phyloP scores from a whole-genome alignment of 1,139 yeast genomes.

The Lodderomyces oxycetoniae region DNA sequence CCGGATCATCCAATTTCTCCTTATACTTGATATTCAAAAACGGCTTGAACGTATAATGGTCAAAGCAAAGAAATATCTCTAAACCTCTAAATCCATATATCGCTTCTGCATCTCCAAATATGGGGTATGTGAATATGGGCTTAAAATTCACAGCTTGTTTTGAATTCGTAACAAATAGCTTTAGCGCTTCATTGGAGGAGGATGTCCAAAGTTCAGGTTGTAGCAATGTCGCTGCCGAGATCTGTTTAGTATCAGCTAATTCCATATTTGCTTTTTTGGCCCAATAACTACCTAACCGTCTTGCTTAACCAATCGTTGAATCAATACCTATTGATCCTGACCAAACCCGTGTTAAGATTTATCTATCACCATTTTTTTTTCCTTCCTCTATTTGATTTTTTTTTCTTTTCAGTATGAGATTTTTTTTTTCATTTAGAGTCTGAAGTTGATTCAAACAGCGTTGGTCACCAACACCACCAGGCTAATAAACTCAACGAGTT shows the following conservation, averaged over 20 bases:
- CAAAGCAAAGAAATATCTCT: slow-evolving; percentile 44
- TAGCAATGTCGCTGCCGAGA: slow-evolving; percentile 14
- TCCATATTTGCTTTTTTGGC: slow-evolving; percentile 4
- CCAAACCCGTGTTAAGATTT: too few relatives aligned
- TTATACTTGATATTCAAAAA: slow-evolving; percentile 53
- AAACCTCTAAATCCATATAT: slow-evolving; percentile 80
- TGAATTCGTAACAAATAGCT: slow-evolving; percentile 49
- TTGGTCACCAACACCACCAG: too few relatives aligned
- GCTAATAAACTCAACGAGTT: too few relatives aligned
- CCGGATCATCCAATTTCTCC: slow-evolving; percentile 46
- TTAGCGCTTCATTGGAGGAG: slow-evolving; percentile 62
- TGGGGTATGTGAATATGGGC: slow-evolving; percentile 86
- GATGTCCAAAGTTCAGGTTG: slow-evolving; percentile 64
- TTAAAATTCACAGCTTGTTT: slow-evolving; percentile 52
- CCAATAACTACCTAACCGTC: too few relatives aligned
- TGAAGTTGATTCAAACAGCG: too few relatives aligned
- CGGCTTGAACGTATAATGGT: slow-evolving; percentile 43
- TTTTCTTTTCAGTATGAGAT: too few relatives aligned
- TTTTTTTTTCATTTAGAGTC: too few relatives aligned
- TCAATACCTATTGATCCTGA: too few relatives aligned
- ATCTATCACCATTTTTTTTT: too few relatives aligned
- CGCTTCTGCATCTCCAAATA: slow-evolving; percentile 86
- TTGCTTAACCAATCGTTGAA: too few relatives aligned
- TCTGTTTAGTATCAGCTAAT: slow-evolving; percentile 3
- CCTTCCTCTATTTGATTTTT: too few relatives aligned